Evolutionary conservation across 2,329 filamentous ascomycete species (phyloP), one percentile per base, ranked within the genome.

Genomic region (Tolypocladium inflatum): DNA sequence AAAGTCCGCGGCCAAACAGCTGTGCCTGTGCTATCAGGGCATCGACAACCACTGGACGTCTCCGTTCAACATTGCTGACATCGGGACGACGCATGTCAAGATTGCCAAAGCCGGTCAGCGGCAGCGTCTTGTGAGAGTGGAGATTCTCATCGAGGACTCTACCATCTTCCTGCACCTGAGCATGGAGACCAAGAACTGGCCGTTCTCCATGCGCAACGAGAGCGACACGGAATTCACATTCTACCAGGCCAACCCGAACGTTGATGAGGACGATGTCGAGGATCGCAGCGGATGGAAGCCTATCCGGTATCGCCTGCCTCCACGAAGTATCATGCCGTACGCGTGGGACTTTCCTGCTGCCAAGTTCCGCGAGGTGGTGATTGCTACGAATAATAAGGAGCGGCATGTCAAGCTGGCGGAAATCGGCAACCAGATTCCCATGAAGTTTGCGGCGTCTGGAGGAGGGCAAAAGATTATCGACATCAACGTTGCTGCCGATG

Each of bases 271-370:
- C 60, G 92, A 93, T 57, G 80, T 81, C 6, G 88, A 90, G 64
- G 90, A 97, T 67, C 80, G 86, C 58, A 92, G 90, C 56, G 90
- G 91, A 4, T 99, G 94, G 90, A 88, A 90, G 63, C 92, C 91
- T 2, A 90, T 99, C 61, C 83, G 91, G 56, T 99, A 99, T 74
- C 88, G 93, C 38, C 79, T 99, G 37, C 95, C 95, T 2, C 87
- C 93, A 15, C 83, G 94, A 60, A 97, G 93, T 72, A 97, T 99
- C 72, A 99, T 99, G 94, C 94, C 95, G 0, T 99, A 99, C 68
- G 93, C 94, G 2, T 99, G 94, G 94, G 95, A 99, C 70, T 99
- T 96, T 74, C 95, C 94, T 1, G 93, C 94, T 1, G 92, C 91
- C n/a, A 97, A 96, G 75, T 88, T 90, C 74, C 96, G 94, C 67